Percentiles rank a stretch among this genome's conserved stretches.
These are phyloP conservation scores for Leccinum angustisporum DNA, from an alignment of 1,284 basidiomycete species.

Conservation along the genomic window DNA sequence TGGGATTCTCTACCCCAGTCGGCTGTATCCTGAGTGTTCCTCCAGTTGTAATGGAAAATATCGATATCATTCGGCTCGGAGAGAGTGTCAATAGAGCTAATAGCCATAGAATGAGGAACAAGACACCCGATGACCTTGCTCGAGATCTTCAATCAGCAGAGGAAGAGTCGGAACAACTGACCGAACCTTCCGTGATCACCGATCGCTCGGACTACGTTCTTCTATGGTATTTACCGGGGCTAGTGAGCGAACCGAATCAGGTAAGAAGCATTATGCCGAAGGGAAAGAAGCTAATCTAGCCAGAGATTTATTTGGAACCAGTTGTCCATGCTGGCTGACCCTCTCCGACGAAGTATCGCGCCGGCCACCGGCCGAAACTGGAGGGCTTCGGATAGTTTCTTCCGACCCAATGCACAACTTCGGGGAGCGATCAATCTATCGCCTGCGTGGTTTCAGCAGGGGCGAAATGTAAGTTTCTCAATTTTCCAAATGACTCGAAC, in stretches of 20 bases:
- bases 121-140: not conserved
- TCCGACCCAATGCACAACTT: too few relatives aligned
- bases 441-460: not conserved
- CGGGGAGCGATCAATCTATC: not conserved
- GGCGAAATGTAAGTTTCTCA: not conserved
- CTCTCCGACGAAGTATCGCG: too few relatives aligned
- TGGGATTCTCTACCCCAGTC: not conserved
- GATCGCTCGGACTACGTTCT: not conserved
- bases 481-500: not conserved
- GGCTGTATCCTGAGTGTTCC: not conserved
- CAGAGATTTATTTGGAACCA: too few relatives aligned
- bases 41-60: not conserved
- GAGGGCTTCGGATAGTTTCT: too few relatives aligned
- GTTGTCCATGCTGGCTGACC: too few relatives aligned
- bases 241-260: too few relatives aligned
- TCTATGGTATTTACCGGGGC: too few relatives aligned
- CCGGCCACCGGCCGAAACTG: too few relatives aligned
- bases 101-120: not conserved
- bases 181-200: not conserved
- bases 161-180: not conserved
- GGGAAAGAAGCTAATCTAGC: too few relatives aligned
- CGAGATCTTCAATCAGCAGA: not conserved
- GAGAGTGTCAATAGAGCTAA: not conserved
- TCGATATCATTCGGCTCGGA: not conserved
- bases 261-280: too few relatives aligned